phyloP scores from a whole-genome alignment of 306 rosid species.

The Dicorynia guianensis region DNA sequence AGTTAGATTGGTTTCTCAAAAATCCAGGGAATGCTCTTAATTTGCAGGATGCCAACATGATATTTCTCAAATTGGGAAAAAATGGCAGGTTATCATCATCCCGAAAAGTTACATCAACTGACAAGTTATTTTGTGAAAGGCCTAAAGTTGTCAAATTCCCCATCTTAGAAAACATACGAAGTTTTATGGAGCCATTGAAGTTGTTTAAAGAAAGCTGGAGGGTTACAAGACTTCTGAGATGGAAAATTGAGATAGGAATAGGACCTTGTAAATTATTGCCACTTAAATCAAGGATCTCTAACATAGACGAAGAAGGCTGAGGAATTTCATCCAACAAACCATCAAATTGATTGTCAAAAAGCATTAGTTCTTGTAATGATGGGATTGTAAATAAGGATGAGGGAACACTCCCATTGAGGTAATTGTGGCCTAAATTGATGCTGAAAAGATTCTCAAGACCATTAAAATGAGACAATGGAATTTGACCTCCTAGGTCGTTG shows the following conservation, averaged over 20 bases:
- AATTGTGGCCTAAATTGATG: background rate
- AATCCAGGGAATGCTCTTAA: constrained; percentile 38
- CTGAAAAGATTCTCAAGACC: background rate
- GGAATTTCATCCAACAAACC: constrained; percentile 23
- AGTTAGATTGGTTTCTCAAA: constrained; percentile 41
- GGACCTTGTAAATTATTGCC: constrained; percentile 50
- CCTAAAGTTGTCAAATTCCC: constrained; percentile 37
- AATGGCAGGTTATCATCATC: background rate
- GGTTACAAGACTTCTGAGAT: background rate
- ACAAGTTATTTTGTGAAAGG: constrained; percentile 56
- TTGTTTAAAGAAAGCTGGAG: constrained; percentile 14
- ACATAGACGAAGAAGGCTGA: background rate
- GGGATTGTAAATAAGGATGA: constrained; percentile 25
- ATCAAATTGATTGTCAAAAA: constrained; percentile 36
- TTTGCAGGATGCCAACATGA: constrained; percentile 44
- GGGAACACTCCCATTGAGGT: constrained; percentile 6
- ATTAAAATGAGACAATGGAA: constrained; percentile 23
- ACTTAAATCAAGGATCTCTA: constrained; percentile 45
- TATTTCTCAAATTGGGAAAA: background rate
- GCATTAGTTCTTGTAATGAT: background rate
- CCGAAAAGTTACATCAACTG: background rate
- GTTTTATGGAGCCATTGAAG: constrained; percentile 21
- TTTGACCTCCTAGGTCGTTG: constrained; percentile 17
- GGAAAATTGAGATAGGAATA: constrained; percentile 38
- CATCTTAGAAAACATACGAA: background rate